A percentile compares a stretch with the other conserved stretches of the same genome.
phyloP scores from a whole-genome alignment of 108 stramenopile species.

The Thalassiosira profunda region DNA sequence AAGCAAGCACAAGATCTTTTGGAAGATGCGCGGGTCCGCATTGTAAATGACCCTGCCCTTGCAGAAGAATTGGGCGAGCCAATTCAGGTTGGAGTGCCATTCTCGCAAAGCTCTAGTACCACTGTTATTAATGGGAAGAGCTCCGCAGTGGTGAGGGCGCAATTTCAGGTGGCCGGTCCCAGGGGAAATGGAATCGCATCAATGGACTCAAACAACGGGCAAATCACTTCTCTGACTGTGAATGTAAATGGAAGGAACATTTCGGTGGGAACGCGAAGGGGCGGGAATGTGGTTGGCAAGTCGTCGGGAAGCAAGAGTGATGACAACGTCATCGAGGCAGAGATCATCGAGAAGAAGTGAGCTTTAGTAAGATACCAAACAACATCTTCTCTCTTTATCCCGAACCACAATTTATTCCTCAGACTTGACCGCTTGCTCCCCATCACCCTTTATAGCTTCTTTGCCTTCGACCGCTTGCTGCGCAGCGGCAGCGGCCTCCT shows the following conservation, averaged over 20 bases:
- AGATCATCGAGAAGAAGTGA: slow-evolving; percentile 76
- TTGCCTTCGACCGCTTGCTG: too few relatives aligned
- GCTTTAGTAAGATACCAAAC: too few relatives aligned
- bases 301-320: slow-evolving; percentile 36
- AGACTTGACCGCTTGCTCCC: too few relatives aligned
- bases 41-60: slow-evolving; percentile 51
- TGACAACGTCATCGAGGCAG: slow-evolving; percentile 75
- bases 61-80: slow-evolving; percentile 59
- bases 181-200: slow-evolving; percentile 52
- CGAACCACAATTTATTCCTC: too few relatives aligned
- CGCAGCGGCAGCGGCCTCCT: not conserved
- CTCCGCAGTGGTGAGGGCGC: slow-evolving; percentile 47
- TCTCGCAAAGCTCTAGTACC: slow-evolving; percentile 67
- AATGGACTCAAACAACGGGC: slow-evolving; percentile 54
- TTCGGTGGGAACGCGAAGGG: slow-evolving; percentile 24
- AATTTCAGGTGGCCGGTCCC: slow-evolving; percentile 61
- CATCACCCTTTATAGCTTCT: too few relatives aligned
- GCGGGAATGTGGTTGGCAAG: slow-evolving; percentile 14
- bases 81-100: slow-evolving; percentile 65
- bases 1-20: slow-evolving; percentile 55
- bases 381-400: too few relatives aligned
- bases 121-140: slow-evolving; percentile 66
- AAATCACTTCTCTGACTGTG: slow-evolving; percentile 52
- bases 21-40: slow-evolving; percentile 60
- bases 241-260: slow-evolving; percentile 56